phyloP scores from a whole-genome alignment of 148 eudicot species.

The Vaccinium vitisidaea region DNA sequence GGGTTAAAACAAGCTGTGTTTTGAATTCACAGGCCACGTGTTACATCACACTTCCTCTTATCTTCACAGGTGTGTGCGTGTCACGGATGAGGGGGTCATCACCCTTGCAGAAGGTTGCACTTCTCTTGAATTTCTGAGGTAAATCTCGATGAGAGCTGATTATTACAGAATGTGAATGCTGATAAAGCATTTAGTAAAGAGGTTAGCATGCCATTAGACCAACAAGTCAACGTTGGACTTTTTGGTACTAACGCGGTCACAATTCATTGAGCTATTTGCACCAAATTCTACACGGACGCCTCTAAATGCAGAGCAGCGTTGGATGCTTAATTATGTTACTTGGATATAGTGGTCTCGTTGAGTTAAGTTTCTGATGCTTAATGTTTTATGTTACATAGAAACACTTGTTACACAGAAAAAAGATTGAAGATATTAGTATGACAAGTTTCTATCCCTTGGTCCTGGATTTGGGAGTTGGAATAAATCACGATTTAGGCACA shows the following conservation, averaged over 20 bases:
- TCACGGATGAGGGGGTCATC: conserved; percentile 72
- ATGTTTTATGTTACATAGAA: not conserved
- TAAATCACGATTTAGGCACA: not conserved
- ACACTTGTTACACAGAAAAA: not conserved
- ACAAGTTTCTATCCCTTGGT: not conserved
- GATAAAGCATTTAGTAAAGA: not conserved
- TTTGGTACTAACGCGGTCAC: not conserved
- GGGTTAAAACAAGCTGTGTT: not conserved
- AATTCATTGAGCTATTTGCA: not conserved
- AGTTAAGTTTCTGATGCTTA: not conserved
- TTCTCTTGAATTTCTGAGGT: conserved; percentile 63
- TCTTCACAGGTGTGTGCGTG: conserved; percentile 68
- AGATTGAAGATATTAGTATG: not conserved
- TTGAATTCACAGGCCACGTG: not conserved
- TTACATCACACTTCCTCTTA: conserved; percentile 3
- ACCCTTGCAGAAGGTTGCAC: conserved; percentile 77
- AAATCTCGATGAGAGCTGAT: conserved; percentile 8
- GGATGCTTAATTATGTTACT: not conserved
- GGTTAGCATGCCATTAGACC: not conserved
- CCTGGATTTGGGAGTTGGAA: not conserved
- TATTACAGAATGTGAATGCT: not conserved
- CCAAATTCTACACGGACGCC: too few relatives aligned
- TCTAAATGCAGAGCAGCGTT: not conserved
- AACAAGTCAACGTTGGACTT: not conserved
- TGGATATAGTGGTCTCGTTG: not conserved